Evolutionary conservation across 768 basidiomycete genomes (phyloP).

Genomic region (Boletus vinaceobasis): DNA sequence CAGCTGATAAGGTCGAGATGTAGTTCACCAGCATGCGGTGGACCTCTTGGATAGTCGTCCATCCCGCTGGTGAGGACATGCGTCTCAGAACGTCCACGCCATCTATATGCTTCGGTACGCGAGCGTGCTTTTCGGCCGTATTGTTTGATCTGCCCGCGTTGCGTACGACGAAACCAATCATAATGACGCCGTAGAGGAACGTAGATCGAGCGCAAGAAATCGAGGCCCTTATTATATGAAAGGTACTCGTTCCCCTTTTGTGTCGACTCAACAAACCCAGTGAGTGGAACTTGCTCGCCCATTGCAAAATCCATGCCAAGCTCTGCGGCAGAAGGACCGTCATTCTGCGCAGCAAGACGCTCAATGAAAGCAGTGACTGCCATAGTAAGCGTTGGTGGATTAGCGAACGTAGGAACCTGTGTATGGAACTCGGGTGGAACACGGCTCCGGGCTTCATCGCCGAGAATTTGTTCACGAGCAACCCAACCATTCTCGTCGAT

Average conservation of each 20-base stretch:
- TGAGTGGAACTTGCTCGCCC: slow-evolving; percentile 52
- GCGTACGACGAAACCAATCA: slow-evolving; percentile 94
- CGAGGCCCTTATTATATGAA: slow-evolving; percentile 56
- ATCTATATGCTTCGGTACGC: slow-evolving; percentile 88
- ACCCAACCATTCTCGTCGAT: slow-evolving; percentile 97
- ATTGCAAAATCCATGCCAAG: slow-evolving; percentile 64
- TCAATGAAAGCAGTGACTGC: slow-evolving; percentile 87
- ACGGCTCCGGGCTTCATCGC: slow-evolving; percentile 94
- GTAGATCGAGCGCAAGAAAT: slow-evolving; percentile 80
- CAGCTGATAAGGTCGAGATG: slow-evolving; percentile 92
- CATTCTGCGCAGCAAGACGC: slow-evolving; percentile 50
- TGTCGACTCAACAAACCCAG: slow-evolving; percentile 13
- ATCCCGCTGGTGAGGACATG: slow-evolving; percentile 93
- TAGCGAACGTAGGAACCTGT: slow-evolving; percentile 91
- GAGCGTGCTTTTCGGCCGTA: slow-evolving; percentile 82
- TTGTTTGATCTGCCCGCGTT: slow-evolving; percentile 90
- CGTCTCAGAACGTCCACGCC: slow-evolving; percentile 83
- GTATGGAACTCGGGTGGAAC: slow-evolving; percentile 89
- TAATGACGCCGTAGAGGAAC: slow-evolving; percentile 84
- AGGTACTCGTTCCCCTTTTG: slow-evolving; percentile 47
- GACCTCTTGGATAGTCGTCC: slow-evolving; percentile 94
- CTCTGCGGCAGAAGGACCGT: slow-evolving; percentile 53
- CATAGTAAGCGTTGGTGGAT: slow-evolving; percentile 93
- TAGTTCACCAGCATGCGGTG: slow-evolving; percentile 86
- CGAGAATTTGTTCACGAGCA: slow-evolving; percentile 92